These are phyloP conservation scores for Crithidia expoeki DNA, from an alignment of 208 protist species.

Conservation along the genomic window DNA sequence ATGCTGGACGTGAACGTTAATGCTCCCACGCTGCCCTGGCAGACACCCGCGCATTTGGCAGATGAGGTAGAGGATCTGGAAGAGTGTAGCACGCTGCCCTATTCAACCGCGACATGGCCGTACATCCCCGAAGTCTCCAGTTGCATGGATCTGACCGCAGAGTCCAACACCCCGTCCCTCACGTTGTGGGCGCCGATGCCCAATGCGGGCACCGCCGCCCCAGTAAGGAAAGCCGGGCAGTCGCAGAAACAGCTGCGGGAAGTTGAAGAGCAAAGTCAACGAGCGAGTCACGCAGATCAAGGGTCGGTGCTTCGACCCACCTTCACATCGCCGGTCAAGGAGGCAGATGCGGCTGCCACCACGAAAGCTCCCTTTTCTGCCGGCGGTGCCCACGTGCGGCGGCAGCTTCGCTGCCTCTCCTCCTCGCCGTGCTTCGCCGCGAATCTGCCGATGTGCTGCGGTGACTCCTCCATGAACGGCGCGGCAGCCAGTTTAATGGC, in stretches of 20 bases:
- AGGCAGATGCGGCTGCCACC: too few relatives aligned
- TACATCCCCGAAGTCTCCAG: conserved; percentile 14
- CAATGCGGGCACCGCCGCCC: neutral
- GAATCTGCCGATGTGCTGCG: neutral
- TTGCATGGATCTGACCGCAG: neutral
- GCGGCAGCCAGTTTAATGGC: neutral
- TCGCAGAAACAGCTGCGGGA: too few relatives aligned
- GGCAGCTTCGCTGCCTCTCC: neutral
- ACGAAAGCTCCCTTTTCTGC: too few relatives aligned
- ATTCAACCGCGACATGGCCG: conserved; percentile 10
- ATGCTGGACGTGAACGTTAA: too few relatives aligned
- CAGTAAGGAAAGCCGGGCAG: too few relatives aligned
- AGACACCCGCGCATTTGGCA: neutral
- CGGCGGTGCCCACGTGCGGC: neutral
- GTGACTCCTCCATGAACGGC: neutral
- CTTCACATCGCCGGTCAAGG: too few relatives aligned
- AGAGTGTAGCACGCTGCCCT: conserved; percentile 1
- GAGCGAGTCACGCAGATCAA: too few relatives aligned
- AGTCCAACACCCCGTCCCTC: neutral
- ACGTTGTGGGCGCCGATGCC: neutral
- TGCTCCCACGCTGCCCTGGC: neutral
- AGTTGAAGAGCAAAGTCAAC: too few relatives aligned
- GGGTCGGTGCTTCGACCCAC: too few relatives aligned
- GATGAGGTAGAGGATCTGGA: conserved; percentile 1
- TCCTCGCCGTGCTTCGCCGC: neutral